These are phyloP conservation scores for Nigrograna mackinnonii DNA, from an alignment of 2,329 filamentous ascomycete species.

Conservation along the genomic window DNA sequence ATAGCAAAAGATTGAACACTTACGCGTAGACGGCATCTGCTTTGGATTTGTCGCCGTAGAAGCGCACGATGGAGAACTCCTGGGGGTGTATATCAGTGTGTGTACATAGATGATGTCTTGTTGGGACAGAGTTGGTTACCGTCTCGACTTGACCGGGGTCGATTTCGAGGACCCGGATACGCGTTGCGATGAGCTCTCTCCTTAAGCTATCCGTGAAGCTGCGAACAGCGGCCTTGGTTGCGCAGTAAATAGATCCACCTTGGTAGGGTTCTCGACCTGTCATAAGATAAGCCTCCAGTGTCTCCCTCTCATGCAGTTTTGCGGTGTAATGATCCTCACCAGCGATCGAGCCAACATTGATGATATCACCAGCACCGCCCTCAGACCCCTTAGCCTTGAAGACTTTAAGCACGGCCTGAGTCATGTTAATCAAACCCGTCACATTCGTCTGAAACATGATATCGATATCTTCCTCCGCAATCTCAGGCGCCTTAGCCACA, in stretches of 20 bases:
- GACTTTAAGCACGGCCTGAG: slow-evolving; percentile 78
- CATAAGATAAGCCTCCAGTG: too few species aligned
- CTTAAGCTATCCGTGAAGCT: slow-evolving; percentile 79
- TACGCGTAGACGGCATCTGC: slow-evolving; percentile 77
- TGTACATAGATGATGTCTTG: background rate
- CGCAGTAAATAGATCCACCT: slow-evolving; percentile 88
- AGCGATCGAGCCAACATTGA: slow-evolving; percentile 87
- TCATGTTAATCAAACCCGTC: slow-evolving; percentile 89
- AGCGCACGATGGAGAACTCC: slow-evolving; percentile 83
- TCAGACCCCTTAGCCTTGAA: slow-evolving; percentile 66
- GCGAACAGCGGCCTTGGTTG: slow-evolving; percentile 81
- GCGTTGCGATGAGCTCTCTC: slow-evolving; percentile 77
- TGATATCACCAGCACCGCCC: slow-evolving; percentile 82
- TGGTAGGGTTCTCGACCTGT: slow-evolving; percentile 74
- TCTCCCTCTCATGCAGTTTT: too few species aligned
- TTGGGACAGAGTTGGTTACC: background rate
- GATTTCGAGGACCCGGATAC: slow-evolving; percentile 79
- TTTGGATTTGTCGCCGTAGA: slow-evolving; percentile 82
- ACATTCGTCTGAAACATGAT: slow-evolving; percentile 89
- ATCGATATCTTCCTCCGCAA: slow-evolving; percentile 76
- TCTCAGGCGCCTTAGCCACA: slow-evolving; percentile 79
- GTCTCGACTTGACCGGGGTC: slow-evolving; percentile 91
- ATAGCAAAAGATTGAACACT: background rate
- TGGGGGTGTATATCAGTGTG: background rate
- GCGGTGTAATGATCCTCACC: slow-evolving; percentile 74